Base-by-base conservation (phyloP, 257 asterid species). In the Petunia axillaris region DNA sequence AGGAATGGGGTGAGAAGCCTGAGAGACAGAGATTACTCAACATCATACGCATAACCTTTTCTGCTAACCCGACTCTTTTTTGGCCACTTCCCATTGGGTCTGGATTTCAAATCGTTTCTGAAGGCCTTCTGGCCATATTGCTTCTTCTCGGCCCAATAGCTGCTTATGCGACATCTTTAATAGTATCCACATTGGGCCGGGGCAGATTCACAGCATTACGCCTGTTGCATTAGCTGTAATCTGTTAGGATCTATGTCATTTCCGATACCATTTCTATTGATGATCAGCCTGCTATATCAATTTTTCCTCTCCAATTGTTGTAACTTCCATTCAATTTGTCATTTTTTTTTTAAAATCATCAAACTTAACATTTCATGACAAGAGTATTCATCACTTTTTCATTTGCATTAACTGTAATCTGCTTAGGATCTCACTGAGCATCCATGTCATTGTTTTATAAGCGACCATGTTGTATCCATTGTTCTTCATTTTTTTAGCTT, bases 241-340 rank as follows among this genome's bases (percentile, higher is more conserved):
- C 77, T 70, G 4, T 5, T 48, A 52, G 77, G 60, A 35, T 71
- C 77, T 48, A 43, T 25, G 60, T 71, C 60, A 46, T 25, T 71
- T 10, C 43, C 9, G 3, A 1, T 3, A 9, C 10, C 77, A 2
- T 10, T 48, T 65, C 48, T 10, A 36, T 48, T 25, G 46, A 9
- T 46, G 60, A 36, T 71, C 35, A 71, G 60, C 77, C 77, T 71
- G 44, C 60, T 48, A 71, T 5, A 46, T 11, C 77, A 25, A 43
- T 25, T 70, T 70, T 6, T 70, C 0, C 16, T 70, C 41, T 70
- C 55, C 1, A 3, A n/a, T 1, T 9, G 3, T n/a, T 44, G 4
- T 44, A 16, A 39, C 40, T 46, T 70, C 40, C 5, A 70, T 68
- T 68, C 2, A 44, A 8, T 44, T 68, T 8, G n/a, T 43, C 4